Base-by-base conservation (phyloP, 108 stramenopile species). In the Pseudonitzschia multiseries region DNA sequence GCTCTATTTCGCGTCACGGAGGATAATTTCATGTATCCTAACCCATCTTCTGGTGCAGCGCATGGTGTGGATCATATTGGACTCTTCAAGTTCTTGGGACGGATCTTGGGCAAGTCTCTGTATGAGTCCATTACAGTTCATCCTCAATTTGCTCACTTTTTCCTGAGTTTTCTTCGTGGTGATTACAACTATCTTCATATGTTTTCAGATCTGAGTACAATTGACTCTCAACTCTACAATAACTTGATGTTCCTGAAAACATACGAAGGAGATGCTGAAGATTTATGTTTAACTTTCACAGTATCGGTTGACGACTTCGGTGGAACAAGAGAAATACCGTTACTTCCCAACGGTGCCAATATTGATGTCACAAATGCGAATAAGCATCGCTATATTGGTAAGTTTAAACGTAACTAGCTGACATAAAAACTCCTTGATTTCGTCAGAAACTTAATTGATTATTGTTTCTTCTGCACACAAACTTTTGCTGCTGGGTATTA, bases 81-180 rank as follows among this genome's bases (percentile, higher is more conserved):
- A 28, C 73, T 97, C 28, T 98, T 97, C 81, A 86, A 89, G 68
- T 98, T 99, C 68, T 80, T 98, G 40, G 97, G 97, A 26, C 69
- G 93, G 40, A 91, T 99, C 31, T 83, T 99, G 15, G 97, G 97
- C 27, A 95, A 87, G 40, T 50, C 69, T 12, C 77, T 98, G 21
- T 95, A 90, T 63, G 99, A 99, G 81, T 94, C 94, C 24, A 96
- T 99, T 57, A 96, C 97, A 31, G 91, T 99, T 27, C 92, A 96
- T 57, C 98, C 97, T 43, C 92, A 91, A 66, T 99, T 99, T 82
- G 96, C 99, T 9, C 97, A 94, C 59, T 96, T 98, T 80, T 98
- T 98, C 75, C 84, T 99, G 15, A 85, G 93, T 4, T 96, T 96
- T 70, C 80, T 99, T 27, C 88, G 93, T 14, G 95, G 97, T 4